Evolutionary conservation across 2,329 filamentous ascomycete genomes (phyloP).

Genomic region (Phaeophleospora eucalypticola): DNA sequence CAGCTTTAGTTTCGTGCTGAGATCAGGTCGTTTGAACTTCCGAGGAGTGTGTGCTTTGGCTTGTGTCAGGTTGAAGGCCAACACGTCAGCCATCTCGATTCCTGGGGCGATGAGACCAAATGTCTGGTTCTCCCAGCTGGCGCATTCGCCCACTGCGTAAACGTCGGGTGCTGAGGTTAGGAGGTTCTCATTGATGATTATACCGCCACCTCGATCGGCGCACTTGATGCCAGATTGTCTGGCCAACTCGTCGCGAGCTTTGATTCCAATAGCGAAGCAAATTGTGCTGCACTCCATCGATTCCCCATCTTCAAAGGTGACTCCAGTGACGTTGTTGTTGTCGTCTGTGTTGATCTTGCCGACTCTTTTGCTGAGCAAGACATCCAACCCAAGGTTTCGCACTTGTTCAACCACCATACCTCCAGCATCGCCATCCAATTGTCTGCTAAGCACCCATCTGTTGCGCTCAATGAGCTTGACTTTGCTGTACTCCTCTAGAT

Average conservation of each 20-base stretch:
- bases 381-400: conserved; percentile 69
- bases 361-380: conserved; percentile 73
- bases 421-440: conserved; percentile 78
- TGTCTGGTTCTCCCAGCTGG: conserved; percentile 81
- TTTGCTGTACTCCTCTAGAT: conserved; percentile 67
- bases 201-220: conserved; percentile 69
- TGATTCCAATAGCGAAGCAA: conserved; percentile 87
- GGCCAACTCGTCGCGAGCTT: conserved; percentile 73
- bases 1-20: conserved; percentile 88
- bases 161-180: conserved; percentile 67
- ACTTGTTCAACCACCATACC: conserved; percentile 80
- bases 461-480: conserved; percentile 81
- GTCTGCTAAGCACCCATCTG: conserved; percentile 74
- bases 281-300: conserved; percentile 72
- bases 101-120: conserved; percentile 87
- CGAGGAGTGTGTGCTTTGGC: conserved; percentile 66
- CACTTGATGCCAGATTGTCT: conserved; percentile 65
- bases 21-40: conserved; percentile 73
- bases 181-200: conserved; percentile 64
- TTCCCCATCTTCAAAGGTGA: conserved; percentile 77
- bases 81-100: conserved; percentile 87
- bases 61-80: conserved; percentile 86
- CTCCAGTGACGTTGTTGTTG: conserved; percentile 64
- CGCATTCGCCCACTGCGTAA: conserved; percentile 87
- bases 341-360: conserved; percentile 65